Evolutionary conservation across 78 protist genomes (phyloP).

Genomic region (Dictyostelium citrinum): DNA sequence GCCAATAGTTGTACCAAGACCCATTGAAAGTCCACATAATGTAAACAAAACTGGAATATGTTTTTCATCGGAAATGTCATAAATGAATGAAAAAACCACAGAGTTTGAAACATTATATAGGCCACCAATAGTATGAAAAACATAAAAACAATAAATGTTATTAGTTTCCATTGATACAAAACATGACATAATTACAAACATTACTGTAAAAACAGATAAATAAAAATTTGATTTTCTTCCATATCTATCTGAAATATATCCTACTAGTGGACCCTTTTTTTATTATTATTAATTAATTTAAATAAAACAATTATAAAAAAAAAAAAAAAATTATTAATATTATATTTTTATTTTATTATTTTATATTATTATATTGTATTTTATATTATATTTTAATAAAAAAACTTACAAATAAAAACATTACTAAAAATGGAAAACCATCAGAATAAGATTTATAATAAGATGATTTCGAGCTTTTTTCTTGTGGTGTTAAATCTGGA

Average conservation of each 20-base stretch:
- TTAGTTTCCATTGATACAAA: neutral
- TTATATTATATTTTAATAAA: too few relatives aligned
- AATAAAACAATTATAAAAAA: too few relatives aligned
- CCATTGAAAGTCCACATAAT: neutral
- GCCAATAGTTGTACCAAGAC: neutral
- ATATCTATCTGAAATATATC: conserved; percentile 1
- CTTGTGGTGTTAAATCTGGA: neutral
- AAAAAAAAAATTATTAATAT: neutral
- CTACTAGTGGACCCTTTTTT: neutral
- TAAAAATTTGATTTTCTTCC: conserved; percentile 16
- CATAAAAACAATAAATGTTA: neutral
- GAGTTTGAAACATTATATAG: neutral
- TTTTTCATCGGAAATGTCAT: conserved; percentile 17
- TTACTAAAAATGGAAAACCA: neutral
- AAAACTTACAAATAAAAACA: neutral
- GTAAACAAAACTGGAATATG: neutral
- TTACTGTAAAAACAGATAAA: neutral
- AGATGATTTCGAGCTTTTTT: neutral
- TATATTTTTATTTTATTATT: too few relatives aligned
- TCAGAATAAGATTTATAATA: neutral
- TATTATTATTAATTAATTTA: too few relatives aligned
- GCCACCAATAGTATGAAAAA: conserved; percentile 33
- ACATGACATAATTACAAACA: neutral
- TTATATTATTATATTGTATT: too few relatives aligned
- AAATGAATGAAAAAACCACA: neutral